These are phyloP conservation scores for Eustoma russellianum DNA, from an alignment of 257 asterid genomes.

Conservation along the genomic window DNA sequence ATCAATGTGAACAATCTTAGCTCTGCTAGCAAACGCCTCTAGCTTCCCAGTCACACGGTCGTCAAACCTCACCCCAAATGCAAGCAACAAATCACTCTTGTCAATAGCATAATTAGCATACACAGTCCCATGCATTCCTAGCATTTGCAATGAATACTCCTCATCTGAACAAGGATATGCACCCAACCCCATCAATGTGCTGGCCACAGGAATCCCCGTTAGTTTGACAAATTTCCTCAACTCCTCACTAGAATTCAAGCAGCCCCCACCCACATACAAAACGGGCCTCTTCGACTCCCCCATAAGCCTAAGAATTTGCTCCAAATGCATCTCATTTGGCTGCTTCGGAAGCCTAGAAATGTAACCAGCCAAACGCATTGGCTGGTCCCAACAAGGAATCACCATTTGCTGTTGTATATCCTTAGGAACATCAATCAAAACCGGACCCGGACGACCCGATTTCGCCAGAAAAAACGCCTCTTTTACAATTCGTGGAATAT, in stretches of 20 bases:
- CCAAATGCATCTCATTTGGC: conserved; percentile 30
- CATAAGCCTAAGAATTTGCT: conserved; percentile 52
- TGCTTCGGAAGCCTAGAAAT: conserved; percentile 53
- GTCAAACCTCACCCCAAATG: conserved; percentile 80
- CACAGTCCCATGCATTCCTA: conserved; percentile 92
- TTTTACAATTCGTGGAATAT: conserved; percentile 57
- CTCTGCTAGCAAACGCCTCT: conserved; percentile 76
- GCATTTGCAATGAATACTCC: conserved; percentile 57
- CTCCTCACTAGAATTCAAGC: conserved; percentile 63
- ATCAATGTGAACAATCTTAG: conserved; percentile 81
- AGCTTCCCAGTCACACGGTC: conserved; percentile 81
- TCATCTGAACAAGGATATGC: conserved; percentile 50
- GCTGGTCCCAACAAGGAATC: conserved; percentile 60
- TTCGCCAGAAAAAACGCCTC: conserved; percentile 54
- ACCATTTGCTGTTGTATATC: conserved; percentile 81
- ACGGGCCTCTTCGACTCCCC: conserved; percentile 60
- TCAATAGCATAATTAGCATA: conserved; percentile 71
- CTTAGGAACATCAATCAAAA: conserved; percentile 70
- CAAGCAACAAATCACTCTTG: conserved; percentile 69
- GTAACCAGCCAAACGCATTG: conserved; percentile 52
- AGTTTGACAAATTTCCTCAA: conserved; percentile 51
- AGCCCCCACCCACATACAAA: conserved; percentile 85
- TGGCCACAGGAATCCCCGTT: conserved; percentile 61
- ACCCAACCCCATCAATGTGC: conserved; percentile 79
- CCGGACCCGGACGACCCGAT: conserved; percentile 79